These are phyloP conservation scores for Pseudotsuga menziesii DNA, from an alignment of 75 land plant species.

Conservation along the genomic window DNA sequence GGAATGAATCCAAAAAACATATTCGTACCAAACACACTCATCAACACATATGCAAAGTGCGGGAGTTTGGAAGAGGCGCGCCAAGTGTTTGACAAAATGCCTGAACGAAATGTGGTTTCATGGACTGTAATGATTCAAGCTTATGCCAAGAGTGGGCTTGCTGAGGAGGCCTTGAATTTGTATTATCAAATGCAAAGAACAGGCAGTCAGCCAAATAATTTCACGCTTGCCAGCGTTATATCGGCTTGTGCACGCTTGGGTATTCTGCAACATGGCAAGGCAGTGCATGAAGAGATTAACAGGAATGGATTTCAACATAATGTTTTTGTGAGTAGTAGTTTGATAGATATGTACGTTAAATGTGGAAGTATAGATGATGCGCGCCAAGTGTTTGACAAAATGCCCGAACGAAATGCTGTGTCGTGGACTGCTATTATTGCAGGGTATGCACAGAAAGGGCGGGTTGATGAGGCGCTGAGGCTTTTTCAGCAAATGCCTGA, in stretches of 20 bases:
- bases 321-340: slow-evolving; percentile 30
- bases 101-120: slow-evolving; percentile 30
- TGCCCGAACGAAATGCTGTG: slow-evolving; percentile 30
- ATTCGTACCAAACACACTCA: slow-evolving; percentile 17
- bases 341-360: slow-evolving; percentile 61
- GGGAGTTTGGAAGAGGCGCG: slow-evolving; percentile 16
- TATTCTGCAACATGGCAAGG: slow-evolving; percentile 15
- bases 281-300: slow-evolving; percentile 27
- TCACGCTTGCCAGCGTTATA: slow-evolving; percentile 46
- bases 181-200: slow-evolving; percentile 22
- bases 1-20: not conserved
- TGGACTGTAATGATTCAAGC: slow-evolving; percentile 68
- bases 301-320: slow-evolving; percentile 32
- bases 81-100: slow-evolving; percentile 30
- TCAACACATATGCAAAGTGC: slow-evolving; percentile 19
- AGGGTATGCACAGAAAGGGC: slow-evolving; percentile 21
- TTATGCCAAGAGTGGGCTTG: slow-evolving; percentile 43
- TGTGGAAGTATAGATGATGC: slow-evolving; percentile 32
- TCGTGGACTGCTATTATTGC: slow-evolving; percentile 55
- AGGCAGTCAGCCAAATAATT: slow-evolving; percentile 31
- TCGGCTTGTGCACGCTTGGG: slow-evolving; percentile 34
- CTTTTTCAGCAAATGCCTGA: slow-evolving; percentile 12
- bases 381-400: slow-evolving; percentile 26
- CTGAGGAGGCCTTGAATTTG: slow-evolving; percentile 25
- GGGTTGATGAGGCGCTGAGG: slow-evolving; percentile 12